Percentiles rank a stretch among this genome's conserved stretches.
Conservation (phyloP, 2,329 filamentous ascomycete species). For the Dothideomycetidae sp. region DNA sequence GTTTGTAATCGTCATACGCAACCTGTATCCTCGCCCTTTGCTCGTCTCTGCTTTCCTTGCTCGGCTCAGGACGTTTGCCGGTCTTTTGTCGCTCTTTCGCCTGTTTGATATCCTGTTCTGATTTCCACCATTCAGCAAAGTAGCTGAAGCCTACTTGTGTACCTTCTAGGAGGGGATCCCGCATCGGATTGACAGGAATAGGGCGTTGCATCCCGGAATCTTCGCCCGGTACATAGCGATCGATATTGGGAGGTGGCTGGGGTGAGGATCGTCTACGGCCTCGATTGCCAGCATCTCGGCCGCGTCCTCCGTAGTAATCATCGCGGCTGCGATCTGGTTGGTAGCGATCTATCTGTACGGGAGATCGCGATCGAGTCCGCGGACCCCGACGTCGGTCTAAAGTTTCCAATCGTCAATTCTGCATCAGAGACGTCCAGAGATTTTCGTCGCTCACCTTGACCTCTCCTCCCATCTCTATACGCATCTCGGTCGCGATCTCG, state of each 20-base stretch:
- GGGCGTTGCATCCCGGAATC: constrained; percentile 30
- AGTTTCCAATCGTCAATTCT: not conserved
- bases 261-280: constrained; percentile 47
- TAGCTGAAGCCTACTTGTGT: constrained; percentile 78
- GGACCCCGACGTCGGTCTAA: constrained; percentile 20
- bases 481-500: constrained; percentile 15
- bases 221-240: constrained; percentile 71
- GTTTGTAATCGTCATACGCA: constrained; percentile 51
- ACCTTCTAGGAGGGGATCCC: constrained; percentile 56
- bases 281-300: constrained; percentile 48
- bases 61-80: constrained; percentile 50
- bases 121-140: constrained; percentile 75
- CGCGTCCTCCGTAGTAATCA: constrained; percentile 44
- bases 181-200: constrained; percentile 49
- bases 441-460: constrained; percentile 15
- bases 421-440: not conserved
- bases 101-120: constrained; percentile 69
- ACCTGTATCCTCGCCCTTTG: constrained; percentile 66
- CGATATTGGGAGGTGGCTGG: constrained; percentile 51
- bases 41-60: constrained; percentile 57
- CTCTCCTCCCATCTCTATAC: constrained; percentile 19
- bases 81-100: constrained; percentile 59
- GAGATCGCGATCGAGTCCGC: constrained; percentile 62
- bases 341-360: constrained; percentile 57
- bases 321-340: constrained; percentile 57